Evolutionary conservation across 2,329 filamentous ascomycete genomes (phyloP), one percentile per base, ranked within the genome.

Genomic region (Dendryphion nanum): DNA sequence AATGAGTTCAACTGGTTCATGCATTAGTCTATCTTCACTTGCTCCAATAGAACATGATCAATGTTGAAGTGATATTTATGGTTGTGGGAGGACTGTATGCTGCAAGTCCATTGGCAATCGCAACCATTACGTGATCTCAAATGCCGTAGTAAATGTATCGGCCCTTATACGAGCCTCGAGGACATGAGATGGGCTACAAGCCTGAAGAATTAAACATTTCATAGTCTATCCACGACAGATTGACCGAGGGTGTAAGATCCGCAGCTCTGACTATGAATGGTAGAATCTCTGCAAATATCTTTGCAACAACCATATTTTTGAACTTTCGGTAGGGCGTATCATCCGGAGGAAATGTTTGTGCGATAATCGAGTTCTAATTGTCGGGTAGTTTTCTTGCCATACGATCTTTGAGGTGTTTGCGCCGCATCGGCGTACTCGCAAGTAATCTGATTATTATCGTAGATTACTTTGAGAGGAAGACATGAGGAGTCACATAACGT

Each of bases 221-320:
- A 45, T 73, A 73, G 31, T 63, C 66, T 4, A 62, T 57, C 69
- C 73, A 80, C 14, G 68, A 71, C 70, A 81, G 75, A 48, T 59
- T 61, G 12, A 55, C 45, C 0, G 47, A 47, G 74, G 83, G 71
- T 75, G 57, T 84, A 63, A 51, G 64, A 63, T 81, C 84, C 24
- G 44, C 37, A 6, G 42, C 52, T 75, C 87, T 71, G 78, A 95
- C 89, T 71, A 93, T 83, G 85, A 97, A 97, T 57, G 76, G 75
- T 79, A 95, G 96, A 57, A 96, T 71, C 70, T 95, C 89, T 61
- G 95, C 86, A 45, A 76, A 72, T 2, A 79, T 53, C 0, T 74
- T 72, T 41, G 77, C 76, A 41, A 70, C 69, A 1, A 72, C 67
- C 2, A 76, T 51, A 0, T 73, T 74, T 6, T 71, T 68, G 0